These are phyloP conservation scores for Geum urbanum DNA, from an alignment of 306 rosid genomes.

Conservation along the genomic window DNA sequence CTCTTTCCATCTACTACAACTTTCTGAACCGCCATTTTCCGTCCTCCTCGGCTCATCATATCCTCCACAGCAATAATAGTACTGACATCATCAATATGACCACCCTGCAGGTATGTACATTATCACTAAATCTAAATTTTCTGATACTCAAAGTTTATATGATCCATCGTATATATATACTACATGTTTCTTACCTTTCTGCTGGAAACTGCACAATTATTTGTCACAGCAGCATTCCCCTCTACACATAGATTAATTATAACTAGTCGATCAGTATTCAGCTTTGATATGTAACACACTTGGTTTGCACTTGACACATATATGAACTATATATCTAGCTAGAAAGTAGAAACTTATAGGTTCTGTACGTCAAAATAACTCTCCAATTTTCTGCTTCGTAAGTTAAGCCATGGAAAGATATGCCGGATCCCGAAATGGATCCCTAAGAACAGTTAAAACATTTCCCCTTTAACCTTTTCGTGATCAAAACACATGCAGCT, in stretches of 20 bases:
- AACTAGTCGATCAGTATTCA: background rate
- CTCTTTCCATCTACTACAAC: background rate
- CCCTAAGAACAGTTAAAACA: no score
- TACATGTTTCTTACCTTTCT: background rate
- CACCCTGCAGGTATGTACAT: background rate
- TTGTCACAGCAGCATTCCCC: background rate
- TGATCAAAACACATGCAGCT: background rate
- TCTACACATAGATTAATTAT: background rate
- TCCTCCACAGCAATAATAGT: background rate
- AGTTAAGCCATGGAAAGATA: no score
- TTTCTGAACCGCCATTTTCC: conserved; percentile 2
- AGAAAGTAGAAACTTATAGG: no score
- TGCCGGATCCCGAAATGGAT: no score
- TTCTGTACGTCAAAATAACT: background rate
- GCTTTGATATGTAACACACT: background rate
- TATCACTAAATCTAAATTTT: background rate
- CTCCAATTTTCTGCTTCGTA: no score
- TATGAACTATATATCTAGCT: background rate
- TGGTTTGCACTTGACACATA: background rate
- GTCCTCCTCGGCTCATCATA: background rate
- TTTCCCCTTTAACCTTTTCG: background rate
- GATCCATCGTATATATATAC: background rate
- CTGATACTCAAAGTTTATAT: background rate
- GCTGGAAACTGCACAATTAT: background rate
- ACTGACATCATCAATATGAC: background rate